Evolutionary conservation across 371 early-diverging fungal species (phyloP).

Genomic region (Rhizopus delemar): DNA sequence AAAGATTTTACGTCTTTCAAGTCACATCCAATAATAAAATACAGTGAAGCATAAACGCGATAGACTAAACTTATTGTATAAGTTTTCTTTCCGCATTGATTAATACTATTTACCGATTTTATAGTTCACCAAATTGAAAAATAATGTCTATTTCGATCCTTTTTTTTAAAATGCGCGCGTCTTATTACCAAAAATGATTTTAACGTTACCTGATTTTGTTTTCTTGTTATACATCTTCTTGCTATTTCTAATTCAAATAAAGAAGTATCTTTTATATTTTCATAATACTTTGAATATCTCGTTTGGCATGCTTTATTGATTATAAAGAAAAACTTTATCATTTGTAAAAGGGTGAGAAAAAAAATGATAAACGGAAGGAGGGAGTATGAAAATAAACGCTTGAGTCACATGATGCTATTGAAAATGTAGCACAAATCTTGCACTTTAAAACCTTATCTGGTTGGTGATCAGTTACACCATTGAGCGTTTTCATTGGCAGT

Average conservation of each 20-base stretch:
- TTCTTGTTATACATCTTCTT: slow-evolving; percentile 35
- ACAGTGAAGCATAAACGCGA: no score
- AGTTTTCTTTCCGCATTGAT: background rate
- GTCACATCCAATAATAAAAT: no score
- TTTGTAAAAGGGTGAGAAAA: background rate
- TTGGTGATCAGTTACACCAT: no score
- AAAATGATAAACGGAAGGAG: no score
- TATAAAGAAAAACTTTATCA: slow-evolving; percentile 47
- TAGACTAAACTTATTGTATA: no score
- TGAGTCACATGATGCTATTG: no score
- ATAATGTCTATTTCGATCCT: background rate
- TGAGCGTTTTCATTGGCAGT: no score
- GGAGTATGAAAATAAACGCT: no score
- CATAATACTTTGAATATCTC: slow-evolving; percentile 47
- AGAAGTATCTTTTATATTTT: slow-evolving; percentile 28
- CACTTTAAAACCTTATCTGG: no score
- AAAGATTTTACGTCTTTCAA: no score
- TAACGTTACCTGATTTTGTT: slow-evolving; percentile 29
- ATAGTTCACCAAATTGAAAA: no score
- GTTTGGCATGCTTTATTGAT: slow-evolving; percentile 49
- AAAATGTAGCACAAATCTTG: no score
- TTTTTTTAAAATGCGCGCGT: background rate
- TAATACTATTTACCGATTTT: background rate
- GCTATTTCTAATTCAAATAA: slow-evolving; percentile 39
- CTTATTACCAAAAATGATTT: slow-evolving; percentile 9